Evolutionary conservation across 805 yeast genomes (phyloP).

Genomic region (Monosporozyma siamensis): DNA sequence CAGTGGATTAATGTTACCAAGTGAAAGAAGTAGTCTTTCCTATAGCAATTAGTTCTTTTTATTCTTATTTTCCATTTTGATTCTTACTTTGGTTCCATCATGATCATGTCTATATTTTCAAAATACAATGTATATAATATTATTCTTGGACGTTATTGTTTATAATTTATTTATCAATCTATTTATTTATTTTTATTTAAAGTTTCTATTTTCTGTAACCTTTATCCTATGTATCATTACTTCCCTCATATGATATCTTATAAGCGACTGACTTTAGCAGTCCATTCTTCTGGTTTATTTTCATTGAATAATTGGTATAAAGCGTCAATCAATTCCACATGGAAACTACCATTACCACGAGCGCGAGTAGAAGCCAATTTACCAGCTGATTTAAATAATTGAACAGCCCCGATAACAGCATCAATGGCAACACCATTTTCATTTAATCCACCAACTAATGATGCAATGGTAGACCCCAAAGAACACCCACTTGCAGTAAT

Average conservation of each 20-base stretch:
- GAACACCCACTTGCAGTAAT: slow-evolving; percentile 84
- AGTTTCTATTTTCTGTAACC: not conserved
- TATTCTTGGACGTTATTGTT: not conserved
- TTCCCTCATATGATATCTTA: not conserved
- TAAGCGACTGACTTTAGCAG: slow-evolving; percentile 9
- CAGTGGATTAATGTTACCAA: slow-evolving; percentile 42
- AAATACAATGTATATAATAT: no score
- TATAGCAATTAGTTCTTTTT: slow-evolving; percentile 33
- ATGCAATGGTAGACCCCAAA: slow-evolving; percentile 61
- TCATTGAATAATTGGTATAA: slow-evolving; percentile 19
- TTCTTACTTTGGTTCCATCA: not conserved
- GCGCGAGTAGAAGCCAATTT: slow-evolving; percentile 36
- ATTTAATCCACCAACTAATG: slow-evolving; percentile 41
- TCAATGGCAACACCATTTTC: slow-evolving; percentile 29
- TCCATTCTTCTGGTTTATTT: slow-evolving; percentile 23
- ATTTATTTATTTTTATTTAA: not conserved
- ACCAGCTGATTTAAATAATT: slow-evolving; percentile 55
- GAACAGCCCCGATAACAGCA: slow-evolving; percentile 48
- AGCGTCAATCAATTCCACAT: slow-evolving; percentile 25
- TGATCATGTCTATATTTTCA: no score
- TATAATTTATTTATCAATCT: not conserved
- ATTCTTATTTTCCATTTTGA: not conserved
- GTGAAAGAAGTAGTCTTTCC: slow-evolving; percentile 45
- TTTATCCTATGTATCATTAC: not conserved
- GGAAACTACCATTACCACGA: slow-evolving; percentile 31